Evolutionary conservation across 768 basidiomycete species (phyloP), one percentile per base, ranked within the genome.

Genomic region (Russula lepida): DNA sequence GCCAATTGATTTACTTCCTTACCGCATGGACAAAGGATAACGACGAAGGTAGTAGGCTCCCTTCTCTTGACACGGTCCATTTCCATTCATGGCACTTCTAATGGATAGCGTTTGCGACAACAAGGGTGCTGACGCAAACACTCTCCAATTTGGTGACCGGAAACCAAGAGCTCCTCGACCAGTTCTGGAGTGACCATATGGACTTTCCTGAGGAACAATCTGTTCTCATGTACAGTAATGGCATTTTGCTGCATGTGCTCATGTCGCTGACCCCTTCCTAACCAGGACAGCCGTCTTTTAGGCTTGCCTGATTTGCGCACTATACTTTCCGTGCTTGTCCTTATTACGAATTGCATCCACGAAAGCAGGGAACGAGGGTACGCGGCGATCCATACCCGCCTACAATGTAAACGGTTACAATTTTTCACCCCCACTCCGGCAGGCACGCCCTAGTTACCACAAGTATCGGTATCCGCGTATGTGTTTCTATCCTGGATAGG

Each of bases 61-160:
- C 30, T 32, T 27, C 50, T 28, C 25, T 35, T 27, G 13, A 39
- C 30, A 43, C 12, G 11, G 39, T 8, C 17, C 37, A 25, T 4
- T 30, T 25, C 27, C 9, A 43, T 13, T 12, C n/a, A 21, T 30
- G 43, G 6, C 33, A n/a, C 27, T 47, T 28, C n/a, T 39, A 9
- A 19, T 46, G 43, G 17, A 53, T 68, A 95, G 93, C 81, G 60
- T 77, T 82, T 56, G 73, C 78, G 0, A 76, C 81, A 21, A 84
- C 87, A 8, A 79, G 89, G 17, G 78, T 89, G 60, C 74, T 90
- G 30, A 77, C 85, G 2, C 92, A 97, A 71, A 75, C 88, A 4
- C 77, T 95, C 30, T 89, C 92, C 21, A 97, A 97, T 71, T 76
- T 92, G 25, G 80, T 95, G 33, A 92, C 94, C 2, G 79, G 80